Conservation (phyloP, 768 basidiomycete species). For the Lyophyllum shimeji region DNA sequence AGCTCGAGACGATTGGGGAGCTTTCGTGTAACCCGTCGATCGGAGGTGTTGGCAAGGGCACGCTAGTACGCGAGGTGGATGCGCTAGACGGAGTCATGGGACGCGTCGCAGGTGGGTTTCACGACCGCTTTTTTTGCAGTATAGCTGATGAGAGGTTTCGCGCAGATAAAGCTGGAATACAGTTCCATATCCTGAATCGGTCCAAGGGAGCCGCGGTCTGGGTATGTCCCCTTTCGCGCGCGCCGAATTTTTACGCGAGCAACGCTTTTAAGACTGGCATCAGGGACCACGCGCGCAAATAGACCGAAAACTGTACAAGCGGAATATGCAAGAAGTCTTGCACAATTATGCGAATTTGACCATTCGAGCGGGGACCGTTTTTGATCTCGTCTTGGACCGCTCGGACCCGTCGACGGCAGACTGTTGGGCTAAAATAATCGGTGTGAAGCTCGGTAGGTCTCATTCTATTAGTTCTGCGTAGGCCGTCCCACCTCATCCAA, state of each 20-base stretch:
- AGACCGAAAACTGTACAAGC: slow-evolving; percentile 81
- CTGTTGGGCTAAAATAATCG: slow-evolving; percentile 54
- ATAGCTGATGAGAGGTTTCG: background rate
- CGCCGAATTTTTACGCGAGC: background rate
- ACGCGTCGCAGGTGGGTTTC: slow-evolving; percentile 66
- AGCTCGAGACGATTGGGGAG: slow-evolving; percentile 74
- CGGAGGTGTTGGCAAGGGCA: slow-evolving; percentile 91
- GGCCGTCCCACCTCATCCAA: too few relatives aligned
- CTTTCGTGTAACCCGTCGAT: slow-evolving; percentile 92
- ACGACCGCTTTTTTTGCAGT: background rate
- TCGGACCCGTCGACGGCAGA: slow-evolving; percentile 28
- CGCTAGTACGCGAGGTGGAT: slow-evolving; percentile 87
- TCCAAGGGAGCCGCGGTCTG: slow-evolving; percentile 90
- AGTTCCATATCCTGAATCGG: slow-evolving; percentile 83
- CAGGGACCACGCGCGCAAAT: slow-evolving; percentile 91
- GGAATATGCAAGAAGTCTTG: slow-evolving; percentile 73
- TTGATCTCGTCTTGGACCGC: slow-evolving; percentile 71
- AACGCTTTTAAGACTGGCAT: background rate
- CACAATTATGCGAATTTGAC: slow-evolving; percentile 67
- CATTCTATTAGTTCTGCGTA: too few relatives aligned
- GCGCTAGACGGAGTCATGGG: slow-evolving; percentile 89
- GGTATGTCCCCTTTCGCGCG: slow-evolving; percentile 43
- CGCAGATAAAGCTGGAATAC: slow-evolving; percentile 83
- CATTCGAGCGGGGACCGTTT: slow-evolving; percentile 71
- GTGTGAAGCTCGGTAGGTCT: slow-evolving; percentile 71